A percentile compares a stretch with the other conserved stretches of the same genome.
phyloP scores from a whole-genome alignment of 129 eudicot genomes.

The carrot (Daucus carota) region DH1_v3.0 NC_030383.2:49522501-49523000 shows the following conservation, averaged over 20 bases:
- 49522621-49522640: conserved; percentile 83
- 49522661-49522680: conserved; percentile 95
- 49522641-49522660: conserved; percentile 52
- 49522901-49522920: background rate
- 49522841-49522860: conserved; percentile 22
- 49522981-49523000: no score
- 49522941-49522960: background rate
- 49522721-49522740: conserved; percentile 97
- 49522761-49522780: conserved; percentile 96
- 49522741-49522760: conserved; percentile 67
- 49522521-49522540: conserved; percentile 61
- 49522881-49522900: conserved; percentile 1
- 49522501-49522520: conserved; percentile 87
- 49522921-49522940: background rate
- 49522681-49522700: conserved; percentile 80
- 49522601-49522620: conserved; percentile 76
- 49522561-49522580: conserved; percentile 82
- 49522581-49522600: conserved; percentile 86
- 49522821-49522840: conserved; percentile 23
- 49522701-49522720: conserved; percentile 76
- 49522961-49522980: no score
- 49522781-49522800: conserved; percentile 66
- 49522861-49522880: conserved; percentile 27
- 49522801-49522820: conserved; percentile 53
- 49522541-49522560: conserved; percentile 68